These are phyloP conservation scores for Pleurotus eryngii DNA, from an alignment of 768 basidiomycete species.

Conservation along the genomic window DNA sequence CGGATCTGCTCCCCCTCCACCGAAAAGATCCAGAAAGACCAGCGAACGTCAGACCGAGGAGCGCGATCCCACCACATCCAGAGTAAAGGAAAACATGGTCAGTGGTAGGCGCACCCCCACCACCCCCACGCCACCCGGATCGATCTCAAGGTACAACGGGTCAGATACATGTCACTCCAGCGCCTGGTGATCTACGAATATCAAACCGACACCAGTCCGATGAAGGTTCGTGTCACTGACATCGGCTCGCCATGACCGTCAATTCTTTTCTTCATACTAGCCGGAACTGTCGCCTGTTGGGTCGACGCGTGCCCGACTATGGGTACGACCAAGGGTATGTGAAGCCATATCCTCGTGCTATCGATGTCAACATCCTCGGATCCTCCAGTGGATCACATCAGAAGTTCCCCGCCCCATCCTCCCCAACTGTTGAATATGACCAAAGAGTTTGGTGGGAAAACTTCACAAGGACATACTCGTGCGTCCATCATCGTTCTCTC, in stretches of 20 bases:
- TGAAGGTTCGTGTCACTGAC: constrained; percentile 20
- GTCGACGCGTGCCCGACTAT: constrained; percentile 29
- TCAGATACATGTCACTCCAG: constrained; percentile 6
- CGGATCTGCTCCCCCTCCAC: constrained; percentile 41
- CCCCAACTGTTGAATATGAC: constrained; percentile 29
- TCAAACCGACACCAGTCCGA: constrained; percentile 20
- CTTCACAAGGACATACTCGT: constrained; percentile 37
- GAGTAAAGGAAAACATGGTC: constrained; percentile 39
- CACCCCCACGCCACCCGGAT: constrained; percentile 20
- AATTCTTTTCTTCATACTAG: constrained; percentile 15
- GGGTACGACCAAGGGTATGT: constrained; percentile 34
- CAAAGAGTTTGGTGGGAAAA: constrained; percentile 42
- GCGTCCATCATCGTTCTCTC: constrained; percentile 12
- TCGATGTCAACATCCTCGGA: constrained; percentile 34
- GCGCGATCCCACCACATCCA: constrained; percentile 27
- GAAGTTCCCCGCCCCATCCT: constrained; percentile 31
- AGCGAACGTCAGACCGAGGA: constrained; percentile 26
- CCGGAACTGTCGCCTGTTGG: constrained; percentile 27
- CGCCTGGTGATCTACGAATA: constrained; percentile 28
- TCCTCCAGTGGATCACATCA: constrained; percentile 27
- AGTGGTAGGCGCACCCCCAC: constrained; percentile 21
- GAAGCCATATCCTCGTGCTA: constrained; percentile 35
- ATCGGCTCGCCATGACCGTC: not conserved
- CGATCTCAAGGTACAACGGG: constrained; percentile 16
- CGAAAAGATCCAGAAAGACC: constrained; percentile 50